Percentiles rank a stretch among this genome's conserved stretches.
Conservation (phyloP, 164 flowering plant genomes). For the Tetrastigma voinierianum region DNA sequence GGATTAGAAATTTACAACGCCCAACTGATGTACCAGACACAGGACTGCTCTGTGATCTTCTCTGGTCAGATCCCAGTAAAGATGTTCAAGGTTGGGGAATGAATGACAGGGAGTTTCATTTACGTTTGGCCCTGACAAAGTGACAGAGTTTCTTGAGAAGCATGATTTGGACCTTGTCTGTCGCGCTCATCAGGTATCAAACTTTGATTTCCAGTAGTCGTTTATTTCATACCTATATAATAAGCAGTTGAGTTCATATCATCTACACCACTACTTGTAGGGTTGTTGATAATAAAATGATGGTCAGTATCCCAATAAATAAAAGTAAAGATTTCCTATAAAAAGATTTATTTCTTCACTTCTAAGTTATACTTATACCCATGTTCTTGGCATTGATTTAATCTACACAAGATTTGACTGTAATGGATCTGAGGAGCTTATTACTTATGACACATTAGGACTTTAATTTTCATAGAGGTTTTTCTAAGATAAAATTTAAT, state of each 20-base stretch:
- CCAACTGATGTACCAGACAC: constrained; percentile 57
- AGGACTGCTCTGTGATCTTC: constrained; percentile 57
- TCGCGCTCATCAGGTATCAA: constrained; percentile 52
- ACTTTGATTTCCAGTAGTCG: neutral
- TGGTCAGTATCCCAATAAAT: neutral
- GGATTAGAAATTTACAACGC: constrained; percentile 38
- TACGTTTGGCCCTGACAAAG: constrained; percentile 55
- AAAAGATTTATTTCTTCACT: too few relatives aligned
- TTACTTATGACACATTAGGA: neutral
- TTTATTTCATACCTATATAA: neutral
- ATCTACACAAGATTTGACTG: neutral
- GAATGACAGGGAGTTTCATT: constrained; percentile 54
- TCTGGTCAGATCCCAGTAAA: constrained; percentile 58
- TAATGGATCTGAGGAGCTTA: neutral
- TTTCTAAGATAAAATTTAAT: neutral
- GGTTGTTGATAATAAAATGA: neutral
- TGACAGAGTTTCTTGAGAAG: constrained; percentile 46
- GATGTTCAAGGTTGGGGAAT: constrained; percentile 51
- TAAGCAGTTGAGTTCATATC: neutral
- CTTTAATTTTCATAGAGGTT: neutral
- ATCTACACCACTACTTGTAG: neutral
- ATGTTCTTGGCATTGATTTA: neutral
- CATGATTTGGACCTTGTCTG: constrained; percentile 57
- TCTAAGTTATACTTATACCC: neutral
- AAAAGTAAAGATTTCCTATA: too few relatives aligned